Conservation (phyloP, 2,329 filamentous ascomycete genomes). For the Aspergillus hiratsukae region DNA sequence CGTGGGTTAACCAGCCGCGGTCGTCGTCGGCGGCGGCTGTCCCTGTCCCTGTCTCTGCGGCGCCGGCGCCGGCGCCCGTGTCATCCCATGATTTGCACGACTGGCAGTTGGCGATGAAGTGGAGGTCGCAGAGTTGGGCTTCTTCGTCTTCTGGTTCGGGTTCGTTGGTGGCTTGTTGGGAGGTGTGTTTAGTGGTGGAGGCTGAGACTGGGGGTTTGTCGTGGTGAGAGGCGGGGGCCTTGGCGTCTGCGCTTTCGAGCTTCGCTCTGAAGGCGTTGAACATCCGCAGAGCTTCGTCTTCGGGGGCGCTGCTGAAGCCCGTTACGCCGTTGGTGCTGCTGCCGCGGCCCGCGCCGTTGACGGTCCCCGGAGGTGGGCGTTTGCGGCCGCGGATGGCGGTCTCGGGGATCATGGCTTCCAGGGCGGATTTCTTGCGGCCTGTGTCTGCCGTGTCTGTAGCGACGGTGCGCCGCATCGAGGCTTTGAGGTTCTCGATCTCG, state of each 20-base stretch:
- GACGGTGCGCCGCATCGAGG: constrained; percentile 45
- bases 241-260: constrained; percentile 50
- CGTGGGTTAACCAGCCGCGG: constrained; percentile 79
- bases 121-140: constrained; percentile 77
- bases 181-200: constrained; percentile 15
- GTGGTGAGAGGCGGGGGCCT: constrained; percentile 7
- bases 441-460: constrained; percentile 29
- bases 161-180: constrained; percentile 8
- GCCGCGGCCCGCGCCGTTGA: constrained; percentile 24
- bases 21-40: constrained; percentile 48
- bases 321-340: constrained; percentile 53
- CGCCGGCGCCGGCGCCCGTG: constrained; percentile 8
- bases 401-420: constrained; percentile 46
- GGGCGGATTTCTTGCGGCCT: constrained; percentile 41
- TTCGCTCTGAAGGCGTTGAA: constrained; percentile 77
- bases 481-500: constrained; percentile 43
- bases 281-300: constrained; percentile 63
- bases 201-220: constrained; percentile 16
- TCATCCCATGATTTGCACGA: constrained; percentile 84
- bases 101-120: constrained; percentile 94
- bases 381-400: constrained; percentile 45
- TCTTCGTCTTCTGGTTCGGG: constrained; percentile 53
- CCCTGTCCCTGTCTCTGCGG: background rate
- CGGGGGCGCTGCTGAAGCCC: constrained; percentile 49
- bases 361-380: constrained; percentile 36